A percentile compares a stretch with the other conserved stretches of the same genome.
Conservation (phyloP, 768 basidiomycete species). For the Hirschioporus abietinus region DNA sequence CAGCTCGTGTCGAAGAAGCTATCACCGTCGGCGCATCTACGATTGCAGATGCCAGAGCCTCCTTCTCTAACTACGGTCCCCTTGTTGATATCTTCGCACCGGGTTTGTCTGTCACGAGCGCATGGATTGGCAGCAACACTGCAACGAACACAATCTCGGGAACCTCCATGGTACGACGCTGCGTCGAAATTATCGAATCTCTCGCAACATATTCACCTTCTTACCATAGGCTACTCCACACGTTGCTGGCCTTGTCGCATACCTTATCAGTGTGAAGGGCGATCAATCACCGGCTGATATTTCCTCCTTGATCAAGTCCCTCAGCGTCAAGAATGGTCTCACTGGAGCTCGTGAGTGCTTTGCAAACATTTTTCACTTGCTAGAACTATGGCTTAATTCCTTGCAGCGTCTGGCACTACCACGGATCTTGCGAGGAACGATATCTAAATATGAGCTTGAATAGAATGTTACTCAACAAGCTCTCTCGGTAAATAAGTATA, state of each 20-base stretch:
- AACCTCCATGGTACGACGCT: constrained; percentile 16
- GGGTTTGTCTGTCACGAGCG: constrained; percentile 27
- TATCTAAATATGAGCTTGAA: not conserved
- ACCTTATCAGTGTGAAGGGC: constrained; percentile 28
- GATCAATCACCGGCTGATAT: constrained; percentile 28
- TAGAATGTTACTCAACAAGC: too few relatives aligned
- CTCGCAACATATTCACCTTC: not conserved
- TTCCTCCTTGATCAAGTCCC: constrained; percentile 20
- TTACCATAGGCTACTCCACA: constrained; percentile 34
- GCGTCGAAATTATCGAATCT: not conserved
- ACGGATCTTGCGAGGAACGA: not conserved
- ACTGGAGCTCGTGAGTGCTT: not conserved
- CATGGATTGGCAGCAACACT: constrained; percentile 25
- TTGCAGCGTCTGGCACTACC: not conserved
- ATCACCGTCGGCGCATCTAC: constrained; percentile 36
- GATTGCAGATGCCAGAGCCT: constrained; percentile 30
- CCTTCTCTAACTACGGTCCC: constrained; percentile 39
- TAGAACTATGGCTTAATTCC: not conserved
- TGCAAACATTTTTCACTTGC: not conserved
- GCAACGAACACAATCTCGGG: constrained; percentile 15
- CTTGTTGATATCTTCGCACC: constrained; percentile 38
- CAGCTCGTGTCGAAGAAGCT: constrained; percentile 30
- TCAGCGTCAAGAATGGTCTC: constrained; percentile 22
- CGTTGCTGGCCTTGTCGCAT: constrained; percentile 36
- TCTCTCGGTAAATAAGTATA: too few relatives aligned